These are phyloP conservation scores for Gyromitra esculenta DNA, from an alignment of 2,329 filamentous ascomycete species.

Conservation along the genomic window DNA sequence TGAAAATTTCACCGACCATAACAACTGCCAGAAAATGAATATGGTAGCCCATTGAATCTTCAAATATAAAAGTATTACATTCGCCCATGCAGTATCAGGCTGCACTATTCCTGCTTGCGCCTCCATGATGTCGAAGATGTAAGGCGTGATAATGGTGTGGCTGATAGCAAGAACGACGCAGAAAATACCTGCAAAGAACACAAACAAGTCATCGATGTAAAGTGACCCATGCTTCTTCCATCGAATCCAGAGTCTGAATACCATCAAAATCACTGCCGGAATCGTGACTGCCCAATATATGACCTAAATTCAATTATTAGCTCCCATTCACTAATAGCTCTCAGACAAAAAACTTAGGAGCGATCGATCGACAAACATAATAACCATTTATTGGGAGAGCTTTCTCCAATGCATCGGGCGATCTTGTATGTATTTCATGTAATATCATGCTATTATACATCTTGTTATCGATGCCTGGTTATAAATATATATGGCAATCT, in stretches of 20 bases:
- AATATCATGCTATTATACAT: slow-evolving; percentile 16
- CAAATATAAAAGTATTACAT: slow-evolving; percentile 18
- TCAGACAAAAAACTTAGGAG: not conserved
- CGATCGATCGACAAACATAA: slow-evolving; percentile 7
- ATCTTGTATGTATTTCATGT: slow-evolving; percentile 22
- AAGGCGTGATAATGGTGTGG: slow-evolving; percentile 28
- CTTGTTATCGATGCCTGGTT: not conserved
- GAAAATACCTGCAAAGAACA: slow-evolving; percentile 20
- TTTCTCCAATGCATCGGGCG: slow-evolving; percentile 19
- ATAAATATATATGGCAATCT: not conserved
- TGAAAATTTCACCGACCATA: slow-evolving; percentile 32
- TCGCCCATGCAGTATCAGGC: slow-evolving; percentile 14
- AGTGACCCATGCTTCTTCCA: slow-evolving; percentile 28
- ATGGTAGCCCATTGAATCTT: slow-evolving; percentile 31
- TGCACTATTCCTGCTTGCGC: slow-evolving; percentile 19
- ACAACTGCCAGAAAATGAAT: slow-evolving; percentile 31
- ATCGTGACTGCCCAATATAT: slow-evolving; percentile 28
- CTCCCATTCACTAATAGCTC: not conserved
- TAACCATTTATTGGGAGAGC: slow-evolving; percentile 30
- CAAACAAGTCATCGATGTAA: slow-evolving; percentile 24
- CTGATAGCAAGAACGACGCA: slow-evolving; percentile 26
- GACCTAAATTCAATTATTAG: not conserved
- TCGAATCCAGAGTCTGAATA: slow-evolving; percentile 24
- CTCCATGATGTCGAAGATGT: slow-evolving; percentile 28
- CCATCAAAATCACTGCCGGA: slow-evolving; percentile 12